Evolutionary conservation across 352 stramenopile species (phyloP), one percentile per base, ranked within the genome.

Genomic region (Phytophthora vignae): DNA sequence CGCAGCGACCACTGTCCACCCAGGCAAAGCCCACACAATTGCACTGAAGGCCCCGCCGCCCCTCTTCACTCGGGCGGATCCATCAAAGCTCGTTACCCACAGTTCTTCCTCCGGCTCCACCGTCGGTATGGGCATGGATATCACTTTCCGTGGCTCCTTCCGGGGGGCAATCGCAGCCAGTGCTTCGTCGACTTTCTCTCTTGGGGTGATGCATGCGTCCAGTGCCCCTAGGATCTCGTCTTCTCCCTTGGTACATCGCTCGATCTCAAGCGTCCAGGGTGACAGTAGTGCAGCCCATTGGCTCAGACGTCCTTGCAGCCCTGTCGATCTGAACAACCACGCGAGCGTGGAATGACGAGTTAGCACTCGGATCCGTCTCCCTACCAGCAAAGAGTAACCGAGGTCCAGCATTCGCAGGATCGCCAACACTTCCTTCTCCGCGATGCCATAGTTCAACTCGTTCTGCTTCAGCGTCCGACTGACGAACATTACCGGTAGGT

Each of bases 51-150:
- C 44, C 0, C 72, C 60, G 40, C 52, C 27, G 1, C 42, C 42
- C 0, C 64, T 21, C 7, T 73, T 70, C 25, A 63, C 31, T 2
- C 42, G 38, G 11, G 65, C 60, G 0, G 67, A 79, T 46, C 63
- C 72, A 21, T 73, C 59, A 25, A 79, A 79, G 11, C 62, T 70
- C 0, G 71, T 52, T 0, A 73, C 63, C 0, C 54, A 33, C 0
- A 62, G 7, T 1, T 55, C 36, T 42, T 73, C 65, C 2, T 60
- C 50, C 1, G 9, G 17, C 31, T 29, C 10, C 0, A 70, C 38
- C 0, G 48, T 71, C 0, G 71, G 56, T 1, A 55, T 22, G 3
- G 54, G 46, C 15, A 6, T 42, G 5, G 29, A 52, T 22, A 14
- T 36, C 29, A 36, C 29, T 10, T 36, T 9, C 5, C 3, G 19